phyloP scores from a whole-genome alignment of 305 asterid species.

The Solanum chacoense region DNA sequence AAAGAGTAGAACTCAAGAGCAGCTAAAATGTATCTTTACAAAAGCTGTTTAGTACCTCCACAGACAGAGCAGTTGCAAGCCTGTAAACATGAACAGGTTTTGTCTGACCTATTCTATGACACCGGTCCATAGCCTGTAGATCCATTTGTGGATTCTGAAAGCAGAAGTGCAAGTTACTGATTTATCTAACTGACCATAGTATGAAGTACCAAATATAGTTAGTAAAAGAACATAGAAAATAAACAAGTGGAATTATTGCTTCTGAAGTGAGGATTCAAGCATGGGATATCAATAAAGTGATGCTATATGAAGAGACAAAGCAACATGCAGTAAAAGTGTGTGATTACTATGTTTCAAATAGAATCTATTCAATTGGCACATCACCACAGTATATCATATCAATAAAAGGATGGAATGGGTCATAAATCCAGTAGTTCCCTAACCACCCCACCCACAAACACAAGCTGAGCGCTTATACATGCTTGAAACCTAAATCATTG shows the following conservation, averaged over 20 bases:
- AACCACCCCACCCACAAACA: not conserved
- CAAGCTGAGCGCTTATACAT: not conserved
- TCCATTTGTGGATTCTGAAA: conserved; percentile 98
- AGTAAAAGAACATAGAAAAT: not conserved
- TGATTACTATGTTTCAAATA: not conserved
- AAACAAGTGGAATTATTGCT: not conserved
- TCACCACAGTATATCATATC: not conserved
- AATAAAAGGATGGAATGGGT: not conserved
- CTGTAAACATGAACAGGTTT: conserved; percentile 98
- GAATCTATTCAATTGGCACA: not conserved
- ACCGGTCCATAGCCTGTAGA: conserved; percentile 97
- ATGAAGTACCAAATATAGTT: not conserved
- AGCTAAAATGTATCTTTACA: not conserved
- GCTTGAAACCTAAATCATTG: not conserved
- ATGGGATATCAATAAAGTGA: not conserved
- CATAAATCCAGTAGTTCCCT: not conserved
- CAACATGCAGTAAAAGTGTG: not conserved
- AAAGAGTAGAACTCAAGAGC: not conserved
- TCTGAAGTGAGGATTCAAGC: not conserved
- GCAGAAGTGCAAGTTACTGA: conserved; percentile 4
- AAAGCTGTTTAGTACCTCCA: conserved; percentile 43
- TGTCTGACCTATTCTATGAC: conserved; percentile 97
- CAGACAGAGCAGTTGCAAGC: conserved; percentile 87
- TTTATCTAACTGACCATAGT: not conserved
- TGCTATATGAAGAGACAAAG: not conserved